These are phyloP conservation scores for Candida krabiensis DNA, from an alignment of 805 yeast genomes.

Conservation along the genomic window DNA sequence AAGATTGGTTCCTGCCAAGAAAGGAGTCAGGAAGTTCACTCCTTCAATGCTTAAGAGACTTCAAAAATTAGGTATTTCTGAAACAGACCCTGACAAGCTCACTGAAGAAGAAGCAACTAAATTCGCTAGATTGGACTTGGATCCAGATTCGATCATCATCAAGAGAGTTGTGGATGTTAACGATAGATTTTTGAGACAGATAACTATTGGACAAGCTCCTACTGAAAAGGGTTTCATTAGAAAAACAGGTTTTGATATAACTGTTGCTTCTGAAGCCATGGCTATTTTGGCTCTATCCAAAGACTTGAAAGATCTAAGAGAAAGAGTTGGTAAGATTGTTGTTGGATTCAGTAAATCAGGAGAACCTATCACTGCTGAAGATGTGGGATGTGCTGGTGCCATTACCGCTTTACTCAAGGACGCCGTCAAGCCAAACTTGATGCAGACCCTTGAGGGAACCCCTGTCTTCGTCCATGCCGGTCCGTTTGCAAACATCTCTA, in stretches of 20 bases:
- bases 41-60: constrained; percentile 67
- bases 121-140: constrained; percentile 72
- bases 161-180: constrained; percentile 85
- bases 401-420: constrained; percentile 78
- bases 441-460: constrained; percentile 88
- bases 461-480: constrained; percentile 89
- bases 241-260: constrained; percentile 76
- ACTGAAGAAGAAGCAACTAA: constrained; percentile 63
- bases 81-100: constrained; percentile 70
- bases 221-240: constrained; percentile 76
- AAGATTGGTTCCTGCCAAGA: constrained; percentile 73
- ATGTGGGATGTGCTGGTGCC: constrained; percentile 85
- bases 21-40: constrained; percentile 68
- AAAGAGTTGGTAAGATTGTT: constrained; percentile 73
- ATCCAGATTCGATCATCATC: constrained; percentile 78
- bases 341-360: constrained; percentile 68
- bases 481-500: constrained; percentile 84
- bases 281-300: constrained; percentile 77
- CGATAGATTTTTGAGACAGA: constrained; percentile 75
- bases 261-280: constrained; percentile 86
- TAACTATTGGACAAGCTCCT: constrained; percentile 79
- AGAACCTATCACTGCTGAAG: constrained; percentile 79
- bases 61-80: constrained; percentile 63
- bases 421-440: constrained; percentile 79
- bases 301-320: constrained; percentile 69